Evolutionary conservation across 2,329 filamentous ascomycete species (phyloP).

Genomic region (Hypocrella siamensis): DNA sequence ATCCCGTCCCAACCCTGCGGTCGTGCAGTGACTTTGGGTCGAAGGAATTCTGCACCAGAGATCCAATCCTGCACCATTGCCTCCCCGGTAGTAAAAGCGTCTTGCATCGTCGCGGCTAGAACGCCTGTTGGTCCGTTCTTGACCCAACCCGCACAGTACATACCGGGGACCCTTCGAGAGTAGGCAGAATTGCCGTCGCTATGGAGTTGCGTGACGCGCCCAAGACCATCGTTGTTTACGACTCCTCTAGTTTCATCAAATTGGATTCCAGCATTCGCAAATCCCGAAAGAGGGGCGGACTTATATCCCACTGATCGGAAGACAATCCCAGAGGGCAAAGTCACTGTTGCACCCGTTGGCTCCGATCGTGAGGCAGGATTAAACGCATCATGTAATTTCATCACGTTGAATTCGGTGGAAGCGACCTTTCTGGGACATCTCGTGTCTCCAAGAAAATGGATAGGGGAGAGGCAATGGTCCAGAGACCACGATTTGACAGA

Average conservation of each 20-base stretch:
- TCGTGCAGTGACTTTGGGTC: slow-evolving; percentile 2
- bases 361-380: slow-evolving; percentile 32
- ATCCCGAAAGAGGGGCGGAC: slow-evolving; percentile 59
- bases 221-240: slow-evolving; percentile 67
- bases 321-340: slow-evolving; percentile 52
- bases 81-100: slow-evolving; percentile 82
- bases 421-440: slow-evolving; percentile 35
- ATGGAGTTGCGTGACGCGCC: slow-evolving; percentile 40
- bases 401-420: slow-evolving; percentile 52
- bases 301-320: slow-evolving; percentile 96
- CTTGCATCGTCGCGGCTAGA: slow-evolving; percentile 89
- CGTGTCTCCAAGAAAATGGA: slow-evolving; percentile 41
- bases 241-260: slow-evolving; percentile 64
- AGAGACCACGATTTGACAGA: slow-evolving; percentile 63
- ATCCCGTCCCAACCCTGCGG: slow-evolving; percentile 62
- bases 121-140: slow-evolving; percentile 90
- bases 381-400: slow-evolving; percentile 37
- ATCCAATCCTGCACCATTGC: slow-evolving; percentile 67
- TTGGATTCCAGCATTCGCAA: slow-evolving; percentile 55
- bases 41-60: slow-evolving; percentile 23
- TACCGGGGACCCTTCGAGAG: slow-evolving; percentile 40
- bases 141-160: slow-evolving; percentile 95
- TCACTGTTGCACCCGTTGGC: slow-evolving; percentile 30
- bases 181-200: slow-evolving; percentile 15
- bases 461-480: slow-evolving; percentile 71